phyloP scores from a whole-genome alignment of 148 eudicot species.

The Rhododendron kiyosumense region DNA sequence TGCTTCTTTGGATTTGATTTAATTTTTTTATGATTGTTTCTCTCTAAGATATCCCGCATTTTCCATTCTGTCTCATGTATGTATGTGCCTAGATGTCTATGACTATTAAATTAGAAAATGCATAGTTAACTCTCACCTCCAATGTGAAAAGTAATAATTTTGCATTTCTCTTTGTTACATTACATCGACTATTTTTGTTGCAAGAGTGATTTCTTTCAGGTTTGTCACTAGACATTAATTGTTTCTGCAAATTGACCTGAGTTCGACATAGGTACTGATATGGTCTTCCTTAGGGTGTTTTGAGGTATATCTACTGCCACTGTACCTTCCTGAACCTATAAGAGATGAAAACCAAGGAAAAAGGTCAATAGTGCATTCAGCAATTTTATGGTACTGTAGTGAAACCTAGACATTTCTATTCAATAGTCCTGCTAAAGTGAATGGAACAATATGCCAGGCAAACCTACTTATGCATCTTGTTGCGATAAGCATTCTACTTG shows the following conservation, averaged over 20 bases:
- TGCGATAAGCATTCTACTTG: not conserved
- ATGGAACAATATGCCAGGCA: not conserved
- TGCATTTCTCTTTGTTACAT: not conserved
- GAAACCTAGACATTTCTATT: not conserved
- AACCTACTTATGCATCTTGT: not conserved
- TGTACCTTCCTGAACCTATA: not conserved
- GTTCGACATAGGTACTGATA: not conserved
- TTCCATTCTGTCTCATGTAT: not conserved
- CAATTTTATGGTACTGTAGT: not conserved
- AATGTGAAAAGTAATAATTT: not conserved
- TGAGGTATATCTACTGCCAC: not conserved
- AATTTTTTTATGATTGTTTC: not conserved
- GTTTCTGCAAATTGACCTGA: not conserved
- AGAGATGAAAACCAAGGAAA: not conserved
- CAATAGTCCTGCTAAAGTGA: not conserved
- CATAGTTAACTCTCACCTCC: not conserved
- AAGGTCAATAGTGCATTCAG: not conserved
- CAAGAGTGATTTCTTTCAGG: not conserved
- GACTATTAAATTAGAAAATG: not conserved
- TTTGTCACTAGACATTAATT: not conserved
- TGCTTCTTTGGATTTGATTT: not conserved
- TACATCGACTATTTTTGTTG: not conserved
- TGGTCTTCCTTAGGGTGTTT: not conserved
- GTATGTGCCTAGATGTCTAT: not conserved
- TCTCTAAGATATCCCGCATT: not conserved